A percentile compares a stretch with the other conserved stretches of the same genome.
phyloP scores from a whole-genome alignment of 371 early-diverging fungal species.

The Saksenaea oblongispora region DNA sequence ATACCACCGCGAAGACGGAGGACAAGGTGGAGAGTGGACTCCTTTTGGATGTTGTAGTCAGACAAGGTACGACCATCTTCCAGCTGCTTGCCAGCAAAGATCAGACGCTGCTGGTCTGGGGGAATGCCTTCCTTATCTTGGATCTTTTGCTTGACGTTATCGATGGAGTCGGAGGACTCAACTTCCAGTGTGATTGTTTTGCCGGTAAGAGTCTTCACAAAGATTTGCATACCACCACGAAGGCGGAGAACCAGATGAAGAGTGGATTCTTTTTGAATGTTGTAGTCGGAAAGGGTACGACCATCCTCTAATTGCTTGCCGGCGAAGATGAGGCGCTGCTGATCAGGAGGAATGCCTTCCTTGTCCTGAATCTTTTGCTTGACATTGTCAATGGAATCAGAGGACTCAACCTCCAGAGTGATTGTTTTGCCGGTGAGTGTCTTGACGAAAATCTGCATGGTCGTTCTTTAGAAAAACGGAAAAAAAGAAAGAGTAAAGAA shows the following conservation, averaged over 20 bases:
- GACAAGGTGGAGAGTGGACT: constrained; percentile 90
- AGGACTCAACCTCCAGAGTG: constrained; percentile 83
- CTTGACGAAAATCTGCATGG: constrained; percentile 70
- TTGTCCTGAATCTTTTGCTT: constrained; percentile 96
- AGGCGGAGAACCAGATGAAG: constrained; percentile 95
- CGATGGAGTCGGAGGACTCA: constrained; percentile 85
- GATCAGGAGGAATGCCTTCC: constrained; percentile 98
- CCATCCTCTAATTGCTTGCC: constrained; percentile 99
- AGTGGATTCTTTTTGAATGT: constrained; percentile 93
- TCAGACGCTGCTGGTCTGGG: constrained; percentile 94
- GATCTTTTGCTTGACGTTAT: constrained; percentile 90
- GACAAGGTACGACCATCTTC: constrained; percentile 79
- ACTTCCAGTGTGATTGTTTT: constrained; percentile 95
- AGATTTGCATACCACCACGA: constrained; percentile 69
- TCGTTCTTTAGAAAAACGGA: neutral
- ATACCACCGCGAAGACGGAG: constrained; percentile 87
- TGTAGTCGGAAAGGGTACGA: constrained; percentile 79
- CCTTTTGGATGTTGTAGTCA: constrained; percentile 69
- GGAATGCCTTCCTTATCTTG: constrained; percentile 97
- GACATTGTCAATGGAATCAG: constrained; percentile 90
- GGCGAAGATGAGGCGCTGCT: constrained; percentile 99
- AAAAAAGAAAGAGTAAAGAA: neutral
- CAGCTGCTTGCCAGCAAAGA: constrained; percentile 95
- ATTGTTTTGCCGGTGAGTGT: constrained; percentile 83
- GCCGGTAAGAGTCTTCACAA: constrained; percentile 86